Evolutionary conservation across 2,329 filamentous ascomycete species (phyloP).

Genomic region (Pyrenophora graminea): DNA sequence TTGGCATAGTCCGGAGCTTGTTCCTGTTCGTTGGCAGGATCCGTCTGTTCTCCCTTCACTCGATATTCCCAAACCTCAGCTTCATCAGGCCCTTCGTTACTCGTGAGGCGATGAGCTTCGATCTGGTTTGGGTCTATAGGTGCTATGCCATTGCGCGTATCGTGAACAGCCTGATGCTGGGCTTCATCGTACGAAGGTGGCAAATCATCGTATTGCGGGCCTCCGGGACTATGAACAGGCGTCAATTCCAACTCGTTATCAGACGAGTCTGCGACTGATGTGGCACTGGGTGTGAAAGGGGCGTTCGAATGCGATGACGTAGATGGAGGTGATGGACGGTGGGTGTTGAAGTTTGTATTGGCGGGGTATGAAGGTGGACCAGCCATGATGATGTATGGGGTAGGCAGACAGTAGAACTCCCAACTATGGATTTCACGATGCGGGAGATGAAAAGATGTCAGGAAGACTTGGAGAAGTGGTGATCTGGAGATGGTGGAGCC

Average conservation of each 20-base stretch:
- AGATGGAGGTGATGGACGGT: slow-evolving; percentile 19
- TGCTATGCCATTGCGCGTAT: slow-evolving; percentile 33
- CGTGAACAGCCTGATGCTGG: slow-evolving; percentile 33
- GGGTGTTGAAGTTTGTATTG: slow-evolving; percentile 13
- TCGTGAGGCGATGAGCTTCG: slow-evolving; percentile 31
- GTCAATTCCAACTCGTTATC: slow-evolving; percentile 40
- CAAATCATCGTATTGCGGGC: slow-evolving; percentile 43
- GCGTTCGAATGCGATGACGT: slow-evolving; percentile 21
- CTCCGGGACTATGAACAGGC: slow-evolving; percentile 35
- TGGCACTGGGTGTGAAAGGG: slow-evolving; percentile 33
- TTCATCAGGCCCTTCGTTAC: slow-evolving; percentile 27
- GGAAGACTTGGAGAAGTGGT: not conserved
- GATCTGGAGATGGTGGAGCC: not conserved
- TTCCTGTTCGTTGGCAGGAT: slow-evolving; percentile 23
- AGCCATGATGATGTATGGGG: slow-evolving; percentile 24
- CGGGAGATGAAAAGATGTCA: not conserved
- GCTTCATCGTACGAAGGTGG: slow-evolving; percentile 46
- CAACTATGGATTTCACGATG: not conserved
- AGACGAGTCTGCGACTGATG: slow-evolving; percentile 39
- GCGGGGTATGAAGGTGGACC: slow-evolving; percentile 20
- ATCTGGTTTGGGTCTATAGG: slow-evolving; percentile 34
- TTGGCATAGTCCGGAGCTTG: slow-evolving; percentile 28
- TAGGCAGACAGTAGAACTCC: not conserved
- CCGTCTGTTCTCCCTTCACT: slow-evolving; percentile 23
- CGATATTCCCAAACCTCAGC: slow-evolving; percentile 35